Conservation (phyloP, 805 yeast genomes). For the Starmerella khaoyaiensis region DNA sequence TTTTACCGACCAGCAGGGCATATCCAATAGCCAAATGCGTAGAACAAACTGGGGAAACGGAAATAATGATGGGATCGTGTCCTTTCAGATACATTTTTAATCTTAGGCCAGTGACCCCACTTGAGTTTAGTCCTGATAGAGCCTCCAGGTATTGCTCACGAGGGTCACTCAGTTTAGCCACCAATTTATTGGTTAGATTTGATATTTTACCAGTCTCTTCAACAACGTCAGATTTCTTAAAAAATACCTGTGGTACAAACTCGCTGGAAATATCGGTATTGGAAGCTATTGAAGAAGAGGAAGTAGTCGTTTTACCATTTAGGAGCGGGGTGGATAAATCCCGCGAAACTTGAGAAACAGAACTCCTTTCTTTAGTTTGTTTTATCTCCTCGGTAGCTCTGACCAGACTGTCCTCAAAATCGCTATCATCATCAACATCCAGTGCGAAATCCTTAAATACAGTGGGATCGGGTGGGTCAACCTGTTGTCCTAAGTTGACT, state of each 20-base stretch:
- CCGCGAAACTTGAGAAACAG: too few species aligned
- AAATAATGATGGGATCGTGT: constrained; percentile 25
- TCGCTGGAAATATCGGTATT: background rate
- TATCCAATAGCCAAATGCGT: constrained; percentile 48
- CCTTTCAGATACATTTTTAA: constrained; percentile 29
- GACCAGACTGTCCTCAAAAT: constrained; percentile 32
- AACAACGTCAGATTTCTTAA: constrained; percentile 4
- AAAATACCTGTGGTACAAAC: constrained; percentile 2
- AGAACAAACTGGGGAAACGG: constrained; percentile 30
- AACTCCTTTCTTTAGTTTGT: background rate
- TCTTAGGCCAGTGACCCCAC: constrained; percentile 7
- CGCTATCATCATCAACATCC: constrained; percentile 32
- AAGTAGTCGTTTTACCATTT: background rate
- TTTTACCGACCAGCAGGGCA: constrained; percentile 29
- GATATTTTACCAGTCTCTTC: constrained; percentile 3
- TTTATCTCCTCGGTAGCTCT: constrained; percentile 24
- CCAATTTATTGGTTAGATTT: constrained; percentile 13
- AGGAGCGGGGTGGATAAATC: background rate
- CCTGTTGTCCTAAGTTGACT: too few species aligned
- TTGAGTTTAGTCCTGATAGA: constrained; percentile 10
- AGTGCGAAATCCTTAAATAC: constrained; percentile 30
- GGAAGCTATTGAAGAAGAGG: background rate
- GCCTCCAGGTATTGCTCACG: constrained; percentile 21
- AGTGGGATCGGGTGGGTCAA: too few species aligned
- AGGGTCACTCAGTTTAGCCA: constrained; percentile 14